Base-by-base conservation (phyloP, 345 rosid genomes). In the Xanthoceras sorbifolium region DNA sequence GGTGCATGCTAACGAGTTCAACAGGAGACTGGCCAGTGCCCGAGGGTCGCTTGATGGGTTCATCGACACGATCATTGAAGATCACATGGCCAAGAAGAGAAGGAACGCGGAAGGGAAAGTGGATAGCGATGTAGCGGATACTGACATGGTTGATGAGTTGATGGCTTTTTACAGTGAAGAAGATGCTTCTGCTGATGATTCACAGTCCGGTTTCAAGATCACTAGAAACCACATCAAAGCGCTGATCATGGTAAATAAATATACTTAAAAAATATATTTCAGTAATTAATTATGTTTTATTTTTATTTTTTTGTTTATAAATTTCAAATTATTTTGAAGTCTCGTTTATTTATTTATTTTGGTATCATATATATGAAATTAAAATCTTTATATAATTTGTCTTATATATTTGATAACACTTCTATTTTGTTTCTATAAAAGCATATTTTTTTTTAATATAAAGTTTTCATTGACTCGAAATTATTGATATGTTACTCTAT, bases 71-170 rank as follows among this genome's bases (percentile, higher is more conserved):
- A 89, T 93, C 65, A 88, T 94, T 29, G 97, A 94, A 26, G 92
- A 92, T 6, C 98, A 94, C 63, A 72, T 93, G 42, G 80, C 64
- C 22, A 89, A 86, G 84, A 88, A 80, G 72, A 79, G 26, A 0
- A 63, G 59, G 22, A 59, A 60, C 40, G 31, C 67, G 12, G 9
- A 59, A 29, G n/a, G 64, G 10, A 55, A 54, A 20, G 7, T 9
- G 22, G 26, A 72, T 2, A 65, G 48, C 3, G 71, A 74, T 31
- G 84, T 80, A 29, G 83, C 28, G 34, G 83, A 90, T 8, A 76
- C 82, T 0, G 98, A 95, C 18, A 95, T 95, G 98, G 97, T 95
- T 1, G 99, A 95, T 73, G 97, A 95, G 28, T 61, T 95, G 75
- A 80, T 95, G 63, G 96, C 85, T 15, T 95, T 93, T 68, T 95